Base-by-base conservation (phyloP, 345 rosid genomes). In the Nephelium lappaceum region DNA sequence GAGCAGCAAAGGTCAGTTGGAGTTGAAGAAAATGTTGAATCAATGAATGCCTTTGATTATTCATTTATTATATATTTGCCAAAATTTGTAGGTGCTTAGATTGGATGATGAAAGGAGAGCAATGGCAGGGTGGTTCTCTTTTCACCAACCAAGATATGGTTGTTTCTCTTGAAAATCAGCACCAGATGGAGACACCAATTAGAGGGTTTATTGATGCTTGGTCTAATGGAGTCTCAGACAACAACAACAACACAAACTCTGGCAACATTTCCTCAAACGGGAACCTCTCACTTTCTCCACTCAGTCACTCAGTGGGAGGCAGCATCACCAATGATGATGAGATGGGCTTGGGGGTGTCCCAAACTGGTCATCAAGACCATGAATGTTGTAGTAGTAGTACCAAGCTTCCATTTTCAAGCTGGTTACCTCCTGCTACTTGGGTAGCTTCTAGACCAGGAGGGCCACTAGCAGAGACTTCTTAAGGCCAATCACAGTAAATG, bases 381-480 rank as follows among this genome's bases (percentile, higher is more conserved):
- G 80, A 83, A 67, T 78, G 77, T 76, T 3, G 51, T 11, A 45
- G 51, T 2, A 45, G 51, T 45, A 45, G 11, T 45, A 72, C 74
- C 73, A 71, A 82, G 63, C 71, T 85, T 5, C 69, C 76, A 38
- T 75, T 71, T 58, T 64, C 93, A 41, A 77, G 72, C 67, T 88
- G 90, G 90, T 80, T 84, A 67, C 78, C 80, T 80, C 82, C 89
- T 7, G 71, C 71, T 19, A 79, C 88, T 8, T 86, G 84, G 83
- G 49, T 79, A 67, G 55, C 84, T 47, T 69, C 88, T 41, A 70
- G 90, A 0, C 92, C 89, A 1, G 98, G 95, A 1, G 97, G 98
- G 39, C 98, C 98, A 49, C 80, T 93, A 53, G 98, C 93, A 0
- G 95, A 93, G 81, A 91, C n/a, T n/a, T 89, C 66, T 81, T 93